A percentile compares a stretch with the other conserved stretches of the same genome.
phyloP scores from a whole-genome alignment of 2,329 filamentous ascomycete genomes.

The Pseudogymnoascus sp. region DNA sequence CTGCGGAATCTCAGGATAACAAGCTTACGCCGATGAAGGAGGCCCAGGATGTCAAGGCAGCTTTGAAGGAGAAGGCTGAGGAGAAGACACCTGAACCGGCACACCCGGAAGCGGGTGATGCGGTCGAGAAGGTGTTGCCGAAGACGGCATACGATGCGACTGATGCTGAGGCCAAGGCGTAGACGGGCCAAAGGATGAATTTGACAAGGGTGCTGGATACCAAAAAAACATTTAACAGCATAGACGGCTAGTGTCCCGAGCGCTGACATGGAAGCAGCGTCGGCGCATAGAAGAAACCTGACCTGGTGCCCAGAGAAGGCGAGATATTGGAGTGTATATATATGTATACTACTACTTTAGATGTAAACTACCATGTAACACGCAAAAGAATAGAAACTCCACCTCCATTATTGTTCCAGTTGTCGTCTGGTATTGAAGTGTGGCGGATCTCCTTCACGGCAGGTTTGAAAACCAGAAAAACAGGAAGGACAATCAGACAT shows the following conservation, averaged over 20 bases:
- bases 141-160: not conserved
- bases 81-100: not conserved
- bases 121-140: not conserved
- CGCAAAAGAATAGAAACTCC: conserved; percentile 4
- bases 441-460: no score
- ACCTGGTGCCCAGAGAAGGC: not conserved
- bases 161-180: not conserved
- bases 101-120: not conserved
- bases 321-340: conserved; percentile 3
- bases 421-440: not conserved
- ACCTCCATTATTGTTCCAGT: not conserved
- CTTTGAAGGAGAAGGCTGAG: not conserved
- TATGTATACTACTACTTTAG: conserved; percentile 7
- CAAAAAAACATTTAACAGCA: not conserved
- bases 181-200: not conserved
- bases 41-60: not conserved
- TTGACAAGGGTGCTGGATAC: not conserved
- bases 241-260: not conserved
- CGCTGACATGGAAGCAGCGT: not conserved
- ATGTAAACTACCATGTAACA: conserved; percentile 2
- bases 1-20: not conserved
- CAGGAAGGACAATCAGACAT: no score
- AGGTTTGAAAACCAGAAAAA: no score
- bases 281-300: not conserved
- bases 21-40: not conserved